These are phyloP conservation scores for Litsea cubeba DNA, from an alignment of 164 flowering plant genomes.

Conservation along the genomic window DNA sequence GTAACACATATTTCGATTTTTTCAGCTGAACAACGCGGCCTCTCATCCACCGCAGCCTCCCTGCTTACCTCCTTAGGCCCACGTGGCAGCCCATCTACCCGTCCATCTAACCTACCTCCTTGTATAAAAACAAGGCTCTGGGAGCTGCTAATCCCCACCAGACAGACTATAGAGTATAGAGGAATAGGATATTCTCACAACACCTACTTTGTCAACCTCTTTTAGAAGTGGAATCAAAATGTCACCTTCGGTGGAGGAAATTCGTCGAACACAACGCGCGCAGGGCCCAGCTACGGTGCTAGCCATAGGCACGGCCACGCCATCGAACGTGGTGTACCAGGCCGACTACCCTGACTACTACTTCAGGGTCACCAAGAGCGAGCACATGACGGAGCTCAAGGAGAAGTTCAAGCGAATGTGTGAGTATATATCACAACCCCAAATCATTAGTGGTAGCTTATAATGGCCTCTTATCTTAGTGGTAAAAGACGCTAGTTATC, in stretches of 20 bases:
- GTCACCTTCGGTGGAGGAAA: constrained; percentile 6
- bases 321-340: constrained; percentile 19
- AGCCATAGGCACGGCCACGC: constrained; percentile 30
- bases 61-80: neutral
- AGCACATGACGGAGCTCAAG: constrained; percentile 27
- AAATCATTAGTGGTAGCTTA: too few relatives aligned
- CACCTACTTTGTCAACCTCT: too few relatives aligned
- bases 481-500: too few relatives aligned
- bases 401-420: constrained; percentile 28
- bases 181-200: neutral
- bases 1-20: too few relatives aligned
- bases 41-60: constrained; percentile 1
- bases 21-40: neutral
- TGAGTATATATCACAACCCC: constrained; percentile 5
- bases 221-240: neutral
- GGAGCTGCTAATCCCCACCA: neutral
- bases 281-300: constrained; percentile 23
- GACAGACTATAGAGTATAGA: neutral
- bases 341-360: constrained; percentile 28
- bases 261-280: constrained; percentile 20
- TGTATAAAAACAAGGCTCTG: neutral
- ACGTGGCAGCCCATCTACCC: constrained; percentile 11
- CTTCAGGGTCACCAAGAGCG: constrained; percentile 27
- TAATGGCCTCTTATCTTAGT: too few relatives aligned
- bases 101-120: constrained; percentile 7